phyloP scores from a whole-genome alignment of 129 eudicot species.

The Gnaphalium uliginosum region DNA sequence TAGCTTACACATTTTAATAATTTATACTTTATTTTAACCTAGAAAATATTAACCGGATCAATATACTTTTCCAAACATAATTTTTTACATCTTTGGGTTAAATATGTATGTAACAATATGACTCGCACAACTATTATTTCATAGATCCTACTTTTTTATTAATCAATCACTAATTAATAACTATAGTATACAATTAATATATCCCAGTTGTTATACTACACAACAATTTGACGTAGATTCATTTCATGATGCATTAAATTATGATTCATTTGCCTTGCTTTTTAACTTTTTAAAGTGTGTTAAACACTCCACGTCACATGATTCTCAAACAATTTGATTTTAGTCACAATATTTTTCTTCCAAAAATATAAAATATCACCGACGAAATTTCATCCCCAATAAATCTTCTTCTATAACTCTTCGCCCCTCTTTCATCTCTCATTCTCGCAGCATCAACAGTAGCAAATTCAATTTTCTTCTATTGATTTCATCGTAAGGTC shows the following conservation, averaged over 20 bases:
- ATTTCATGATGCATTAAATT: background rate
- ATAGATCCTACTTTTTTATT: no score
- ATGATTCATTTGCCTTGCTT: background rate
- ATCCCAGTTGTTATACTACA: background rate
- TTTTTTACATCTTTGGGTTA: no score
- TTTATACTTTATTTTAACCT: no score
- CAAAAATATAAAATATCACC: slow-evolving; percentile 24
- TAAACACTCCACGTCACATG: slow-evolving; percentile 19
- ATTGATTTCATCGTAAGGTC: slow-evolving; percentile 23
- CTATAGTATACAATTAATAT: no score
- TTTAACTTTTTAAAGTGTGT: slow-evolving; percentile 12
- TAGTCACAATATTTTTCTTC: slow-evolving; percentile 26
- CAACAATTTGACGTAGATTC: background rate
- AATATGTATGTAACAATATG: no score
- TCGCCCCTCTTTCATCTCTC: slow-evolving; percentile 19
- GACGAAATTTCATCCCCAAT: slow-evolving; percentile 32
- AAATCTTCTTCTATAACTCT: slow-evolving; percentile 14
- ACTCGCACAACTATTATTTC: no score
- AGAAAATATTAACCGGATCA: no score
- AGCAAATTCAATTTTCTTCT: slow-evolving; percentile 8
- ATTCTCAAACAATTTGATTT: slow-evolving; percentile 10
- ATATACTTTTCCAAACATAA: no score
- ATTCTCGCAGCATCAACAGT: slow-evolving; percentile 8
- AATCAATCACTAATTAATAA: no score
- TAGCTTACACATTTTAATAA: no score